Evolutionary conservation across 148 eudicot species (phyloP), one percentile per base, ranked within the genome.

Genomic region (Heliamphora exappendiculata): DNA sequence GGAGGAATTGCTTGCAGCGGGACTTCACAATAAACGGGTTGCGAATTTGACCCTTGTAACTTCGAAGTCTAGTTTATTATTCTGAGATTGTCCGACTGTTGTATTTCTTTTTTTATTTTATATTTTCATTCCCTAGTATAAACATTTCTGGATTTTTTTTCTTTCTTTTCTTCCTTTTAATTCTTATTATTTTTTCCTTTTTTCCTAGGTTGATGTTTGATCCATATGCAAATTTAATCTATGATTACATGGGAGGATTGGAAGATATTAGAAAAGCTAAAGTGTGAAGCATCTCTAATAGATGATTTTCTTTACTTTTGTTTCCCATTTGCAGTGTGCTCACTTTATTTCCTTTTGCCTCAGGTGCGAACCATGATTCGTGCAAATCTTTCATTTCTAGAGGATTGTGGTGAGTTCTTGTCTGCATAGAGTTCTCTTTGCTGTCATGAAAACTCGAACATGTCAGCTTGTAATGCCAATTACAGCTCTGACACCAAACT

Each of bases 21-120:
- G 98, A 94, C 85, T 90, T 94, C 75, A 94, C 98, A 81, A 89
- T 94, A 83, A 94, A 94, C 79, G 97, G 98, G 98, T 94, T 75
- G 72, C 78, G 67, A 64, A 79, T 86, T 72, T 74, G 80, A 84
- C 79, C 82, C 86, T 80, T 78, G 50, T 73, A 78, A 76, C 73
- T 82, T 81, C 57, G 70, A 77, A 31, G 78, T 83, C 74, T 42
- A 65, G 58, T 20, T 63, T 19, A 75, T 54, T 65, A 54, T 28
- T 64, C 51, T 72, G 54, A 55, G 63, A 37, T 65, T 37, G 49
- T 74, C 67, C 47, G 17, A 55, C 47, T 28, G 28, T 81, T 37
- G 47, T 1, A 7, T 22, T 41, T 10, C n/a, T 1, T 29, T 71
- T n/a, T 33, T 22, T 64, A 45, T 36, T 57, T 28, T 51, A 0